Percentiles rank a stretch among this genome's conserved stretches.
Evolutionary conservation across 108 stramenopile genomes (phyloP).

Genomic region (Conticribra weissflogii): DNA sequence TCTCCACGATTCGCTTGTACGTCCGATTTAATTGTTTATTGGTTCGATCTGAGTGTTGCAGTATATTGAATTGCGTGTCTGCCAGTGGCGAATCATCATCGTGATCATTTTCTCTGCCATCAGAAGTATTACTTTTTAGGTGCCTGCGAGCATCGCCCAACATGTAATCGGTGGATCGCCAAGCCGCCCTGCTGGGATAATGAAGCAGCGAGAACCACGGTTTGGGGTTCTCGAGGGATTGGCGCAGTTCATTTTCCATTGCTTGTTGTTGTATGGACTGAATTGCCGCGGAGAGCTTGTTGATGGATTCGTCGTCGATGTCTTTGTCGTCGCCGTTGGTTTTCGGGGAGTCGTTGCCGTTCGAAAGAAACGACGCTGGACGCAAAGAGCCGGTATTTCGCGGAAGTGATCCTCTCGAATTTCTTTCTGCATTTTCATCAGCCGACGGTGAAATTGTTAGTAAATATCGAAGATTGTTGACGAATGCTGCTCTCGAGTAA

Average conservation of each 20-base stretch:
- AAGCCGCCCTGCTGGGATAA: constrained; percentile 67
- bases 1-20: constrained; percentile 22
- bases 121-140: neutral
- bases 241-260: constrained; percentile 11
- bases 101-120: neutral
- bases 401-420: too few species aligned
- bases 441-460: too few species aligned
- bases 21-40: constrained; percentile 43
- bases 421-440: too few species aligned
- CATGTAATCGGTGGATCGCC: constrained; percentile 62
- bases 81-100: constrained; percentile 12
- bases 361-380: neutral
- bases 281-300: constrained; percentile 12
- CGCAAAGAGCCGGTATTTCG: too few species aligned
- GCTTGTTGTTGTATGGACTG: constrained; percentile 38
- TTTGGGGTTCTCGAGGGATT: constrained; percentile 26
- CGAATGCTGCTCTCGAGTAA: too few species aligned
- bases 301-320: neutral
- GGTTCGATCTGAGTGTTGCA: constrained; percentile 28
- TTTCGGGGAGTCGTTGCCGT: neutral
- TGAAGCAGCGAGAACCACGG: constrained; percentile 69
- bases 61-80: constrained; percentile 41
- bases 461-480: too few species aligned
- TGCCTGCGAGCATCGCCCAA: constrained; percentile 9
- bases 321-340: neutral